Base-by-base conservation (phyloP, 2,329 filamentous ascomycete genomes). In the Fusarium lyarnte region DNA sequence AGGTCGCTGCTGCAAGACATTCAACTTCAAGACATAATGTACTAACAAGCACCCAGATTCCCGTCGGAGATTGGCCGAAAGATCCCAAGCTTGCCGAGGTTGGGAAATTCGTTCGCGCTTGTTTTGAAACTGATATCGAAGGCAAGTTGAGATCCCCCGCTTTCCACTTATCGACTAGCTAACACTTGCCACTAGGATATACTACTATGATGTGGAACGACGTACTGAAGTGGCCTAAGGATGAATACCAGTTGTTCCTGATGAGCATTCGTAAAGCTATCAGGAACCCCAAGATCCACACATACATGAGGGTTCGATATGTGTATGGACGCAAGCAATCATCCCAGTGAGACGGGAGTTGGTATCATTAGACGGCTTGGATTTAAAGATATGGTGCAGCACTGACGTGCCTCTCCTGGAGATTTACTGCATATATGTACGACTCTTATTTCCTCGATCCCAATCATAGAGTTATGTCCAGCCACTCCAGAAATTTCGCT, bases 181-280 rank as follows among this genome's bases (percentile, higher is more conserved):
- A 17, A 70, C 11, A 2, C 6, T 10, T 0, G 1, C 5, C 3
- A 0, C 0, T 7, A 70, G 66, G 67, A 1, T 70, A 70, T n/a
- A 54, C 67, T 3, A 49, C 54, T 6, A 52, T 66, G 27, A 41
- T 75, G 12, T 75, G 73, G 73, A 73, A 75, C 3, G 59, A 75
- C n/a, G 36, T 75, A 4, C 57, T 75, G 16, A 45, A 67, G 4
- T 75, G 70, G 73, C 73, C 73, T 4, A 61, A 62, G 29, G 70
- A 75, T 13, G 73, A 72, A 13, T 75, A 75, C 16, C 64, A 75
- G n/a, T 27, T 72, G 2, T 75, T 75, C n/a, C 52, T 75, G 4
- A 65, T 72, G 68, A 59, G 60, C 14, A 51, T 75, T 14, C 73
- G 73, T 1, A 66, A 74, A n/a, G 70, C 68, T 2, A 47, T 75